Evolutionary conservation across 176 grass and related monocot genomes (phyloP), one percentile per base, ranked within the genome.

Genomic region (Miscanthus lutarioriparius): DNA sequence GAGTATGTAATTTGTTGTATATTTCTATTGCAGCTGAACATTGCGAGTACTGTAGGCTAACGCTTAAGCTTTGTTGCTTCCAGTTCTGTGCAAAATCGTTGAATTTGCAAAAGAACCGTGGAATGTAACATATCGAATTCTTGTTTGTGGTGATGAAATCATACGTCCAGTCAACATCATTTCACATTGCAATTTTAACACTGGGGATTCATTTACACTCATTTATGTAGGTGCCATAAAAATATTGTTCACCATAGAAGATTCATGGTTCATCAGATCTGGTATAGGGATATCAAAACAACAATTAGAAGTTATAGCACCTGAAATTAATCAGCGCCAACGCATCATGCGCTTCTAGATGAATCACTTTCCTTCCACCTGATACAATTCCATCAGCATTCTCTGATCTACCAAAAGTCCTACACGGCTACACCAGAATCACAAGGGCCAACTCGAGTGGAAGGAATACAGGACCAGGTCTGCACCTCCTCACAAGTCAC

Each of bases 401-500:
- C 56, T 77, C 27, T 83, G 28, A 73, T 79, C 67, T 83, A 62
- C 58, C 36, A 61, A 67, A 64, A 64, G 65, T 56, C 65, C 49
- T n/a, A n/a, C n/a, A n/a, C n/a, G n/a, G n/a, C 75, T 74, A 41
- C 19, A 26, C 35, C 26, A 39, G 66, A 70, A 59, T 63, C 75
- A 92, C 80, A 95, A 83, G 39, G 82, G 90, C 95, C 95, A 98
- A 62, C 74, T 93, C 40, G 87, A 91, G 54, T 79, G 87, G 70
- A 93, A 88, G 87, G 70, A 93, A 88, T 40, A 95, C 80, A 16
- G 93, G 49, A 64, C 71, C 86, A 10, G 90, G 86, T 49, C 67
- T 6, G 8, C 82, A 82, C 54, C 54, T 58, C 20, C 53, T n/a
- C 53, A 58, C 1, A 10, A 8, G 38, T 10, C 38, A 44, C 12